Evolutionary conservation across 768 basidiomycete species (phyloP), one percentile per base, ranked within the genome.

Genomic region (Agrocybe pediades): DNA sequence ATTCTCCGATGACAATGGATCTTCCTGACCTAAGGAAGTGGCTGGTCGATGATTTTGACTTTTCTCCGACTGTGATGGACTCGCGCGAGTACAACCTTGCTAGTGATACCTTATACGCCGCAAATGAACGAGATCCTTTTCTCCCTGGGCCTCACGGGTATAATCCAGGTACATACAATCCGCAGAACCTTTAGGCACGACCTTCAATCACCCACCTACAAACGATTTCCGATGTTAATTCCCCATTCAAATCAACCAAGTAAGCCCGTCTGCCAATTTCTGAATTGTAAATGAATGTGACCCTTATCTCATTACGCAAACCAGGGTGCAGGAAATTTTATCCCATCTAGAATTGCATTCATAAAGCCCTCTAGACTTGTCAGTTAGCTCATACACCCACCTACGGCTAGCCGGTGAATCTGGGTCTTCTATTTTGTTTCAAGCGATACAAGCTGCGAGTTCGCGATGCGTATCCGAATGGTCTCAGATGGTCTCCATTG

Each of bases 11-110:
- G 25, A 51, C 62, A 33, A n/a, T 53, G 21, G 68, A 66, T 40
- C 59, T 62, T 40, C 56, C 65, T 26, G 70, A 72, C 53, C 62
- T 72, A 50, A 59, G 59, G 47, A 63, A 60, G 50, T 71, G 70
- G 70, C 65, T 74, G 19, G 65, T 65, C 20, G 63, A 68, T 51
- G 67, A 68, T 33, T 26, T 62, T 17, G 62, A 62, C 57, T 51
- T 60, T 36, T 51, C 39, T 30, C 57, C 59, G 41, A 55, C 50
- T 25, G 39, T 42, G 5, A 21, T 60, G 51, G 49, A 56, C 24
- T 27, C 43, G 20, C 55, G 49, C 25, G 57, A 61, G 44, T 56
- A 55, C 29, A 33, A 55, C 25, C 40, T 50, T 48, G 19, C 55
- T 20, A 29, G 43, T 21, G 56, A 63, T 52, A 29, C 40, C 24